These are phyloP conservation scores for Sanguinoderma infundibulare DNA, from an alignment of 1,284 basidiomycete genomes.

Conservation along the genomic window DNA sequence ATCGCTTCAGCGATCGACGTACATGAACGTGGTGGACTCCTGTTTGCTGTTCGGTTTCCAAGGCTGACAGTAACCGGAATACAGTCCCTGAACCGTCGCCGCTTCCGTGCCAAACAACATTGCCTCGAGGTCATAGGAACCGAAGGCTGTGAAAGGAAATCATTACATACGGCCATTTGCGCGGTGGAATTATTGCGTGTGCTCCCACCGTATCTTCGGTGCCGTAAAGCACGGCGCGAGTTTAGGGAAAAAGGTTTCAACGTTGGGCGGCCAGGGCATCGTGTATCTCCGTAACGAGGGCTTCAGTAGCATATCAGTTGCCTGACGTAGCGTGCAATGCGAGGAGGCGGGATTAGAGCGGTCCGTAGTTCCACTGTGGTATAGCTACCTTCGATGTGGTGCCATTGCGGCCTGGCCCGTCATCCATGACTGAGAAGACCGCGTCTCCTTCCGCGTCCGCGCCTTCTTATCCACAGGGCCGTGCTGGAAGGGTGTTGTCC, in stretches of 20 bases:
- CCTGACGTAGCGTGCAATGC: not conserved
- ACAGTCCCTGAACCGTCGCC: not conserved
- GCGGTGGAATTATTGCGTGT: not conserved
- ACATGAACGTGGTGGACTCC: not conserved
- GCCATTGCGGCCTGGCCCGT: not conserved
- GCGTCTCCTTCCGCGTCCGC: not conserved
- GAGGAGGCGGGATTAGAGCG: not conserved
- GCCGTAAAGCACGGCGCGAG: not conserved
- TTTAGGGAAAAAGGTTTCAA: not conserved
- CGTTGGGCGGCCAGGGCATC: not conserved
- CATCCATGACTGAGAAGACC: not conserved
- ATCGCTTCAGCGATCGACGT: not conserved
- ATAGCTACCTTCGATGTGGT: not conserved
- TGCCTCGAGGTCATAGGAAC: not conserved
- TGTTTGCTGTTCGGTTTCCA: not conserved
- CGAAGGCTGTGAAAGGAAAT: not conserved
- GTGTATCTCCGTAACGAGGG: not conserved
- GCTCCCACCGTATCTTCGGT: not conserved
- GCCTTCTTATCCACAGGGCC: not conserved
- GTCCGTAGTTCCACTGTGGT: not conserved
- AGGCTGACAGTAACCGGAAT: not conserved
- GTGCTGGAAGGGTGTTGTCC: not conserved
- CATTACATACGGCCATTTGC: not conserved
- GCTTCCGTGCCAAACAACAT: not conserved
- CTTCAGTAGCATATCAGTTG: not conserved